Percentiles rank a stretch among this genome's conserved stretches.
Evolutionary conservation across 2,329 filamentous ascomycete species (phyloP).

Genomic region (Pseudogymnoascus sp.): DNA sequence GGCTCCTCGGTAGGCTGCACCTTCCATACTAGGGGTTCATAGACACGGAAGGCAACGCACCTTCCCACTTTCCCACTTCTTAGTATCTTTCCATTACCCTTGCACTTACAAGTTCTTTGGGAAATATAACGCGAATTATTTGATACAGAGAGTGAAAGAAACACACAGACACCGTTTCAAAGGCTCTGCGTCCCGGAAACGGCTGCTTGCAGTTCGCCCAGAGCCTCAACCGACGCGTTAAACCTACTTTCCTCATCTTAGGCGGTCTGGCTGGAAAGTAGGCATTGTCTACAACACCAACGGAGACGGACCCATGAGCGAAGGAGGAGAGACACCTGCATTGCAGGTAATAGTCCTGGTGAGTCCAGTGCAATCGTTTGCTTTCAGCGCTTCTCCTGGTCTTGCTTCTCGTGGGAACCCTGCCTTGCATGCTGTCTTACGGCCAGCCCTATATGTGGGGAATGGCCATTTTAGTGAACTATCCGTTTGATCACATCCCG

Average conservation of each 20-base stretch:
- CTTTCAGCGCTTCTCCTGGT: background rate
- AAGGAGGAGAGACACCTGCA: slow-evolving; percentile 35
- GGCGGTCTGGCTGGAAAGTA: background rate
- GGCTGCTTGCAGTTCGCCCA: background rate
- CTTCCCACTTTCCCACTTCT: background rate
- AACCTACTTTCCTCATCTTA: background rate
- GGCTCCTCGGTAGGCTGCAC: background rate
- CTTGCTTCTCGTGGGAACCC: background rate
- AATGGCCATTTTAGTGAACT: background rate
- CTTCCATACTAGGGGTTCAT: background rate
- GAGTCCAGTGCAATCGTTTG: slow-evolving; percentile 32
- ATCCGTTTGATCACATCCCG: slow-evolving; percentile 2
- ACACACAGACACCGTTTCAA: background rate
- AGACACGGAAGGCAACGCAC: background rate
- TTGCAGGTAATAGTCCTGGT: slow-evolving; percentile 72
- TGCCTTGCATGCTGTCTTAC: background rate
- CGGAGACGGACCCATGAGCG: background rate
- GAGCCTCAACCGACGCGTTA: background rate
- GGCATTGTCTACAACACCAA: background rate
- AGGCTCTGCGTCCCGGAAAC: background rate
- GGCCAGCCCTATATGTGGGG: background rate
- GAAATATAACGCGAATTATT: background rate
- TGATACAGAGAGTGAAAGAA: background rate
- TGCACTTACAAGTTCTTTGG: background rate
- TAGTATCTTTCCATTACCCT: background rate